Base-by-base conservation (phyloP, 2,329 filamentous ascomycete species). In the Ceratocystis lukuohia region DNA sequence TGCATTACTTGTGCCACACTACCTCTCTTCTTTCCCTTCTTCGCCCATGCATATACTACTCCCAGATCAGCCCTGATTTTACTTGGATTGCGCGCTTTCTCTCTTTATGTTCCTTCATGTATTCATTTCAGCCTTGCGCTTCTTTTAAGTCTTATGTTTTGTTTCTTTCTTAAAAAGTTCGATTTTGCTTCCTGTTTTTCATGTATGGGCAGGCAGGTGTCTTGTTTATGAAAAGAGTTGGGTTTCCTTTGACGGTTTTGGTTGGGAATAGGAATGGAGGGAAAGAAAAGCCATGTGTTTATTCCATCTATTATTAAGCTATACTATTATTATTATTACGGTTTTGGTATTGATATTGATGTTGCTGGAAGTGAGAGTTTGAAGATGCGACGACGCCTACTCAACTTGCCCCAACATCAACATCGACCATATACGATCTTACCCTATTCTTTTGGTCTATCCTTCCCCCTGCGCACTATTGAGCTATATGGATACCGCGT, bases 211-310 rank as follows among this genome's bases (percentile, higher is more conserved):
- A 25, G 62, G 10, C 17, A 63, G 57, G 57, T 62, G 53, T 33
- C 59, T 62, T 64, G 50, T 62, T 53, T 63, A 57, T 44, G 61
- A 46, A 56, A 63, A 63, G 56, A 59, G 20, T 30, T 8, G 33
- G 22, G 56, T 59, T n/a, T 59, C 10, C 30, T 59, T 37, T 33
- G 1, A 33, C 56, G 30, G 56, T 17, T 33, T 37, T 22, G 61
- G 56, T 20, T 59, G 56, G 56, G 25, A 37, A 33, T 59, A 59
- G 56, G 30, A 20, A 59, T 28, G 56, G 53, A 33, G 17, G 17
- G 17, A 59, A 37, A 37, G 56, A 17, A 59, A 59, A 59, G 28
- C 56, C 28, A 33, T 20, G 17, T 15, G 25, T 59, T 59, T 37
- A 59, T 37, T 33, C 28, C 28, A 37, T 33, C 28, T 37, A 53